A percentile compares a stretch with the other conserved stretches of the same genome.
Conservation (phyloP, 2,329 filamentous ascomycete species). For the Colletotrichum liaoningense region DNA sequence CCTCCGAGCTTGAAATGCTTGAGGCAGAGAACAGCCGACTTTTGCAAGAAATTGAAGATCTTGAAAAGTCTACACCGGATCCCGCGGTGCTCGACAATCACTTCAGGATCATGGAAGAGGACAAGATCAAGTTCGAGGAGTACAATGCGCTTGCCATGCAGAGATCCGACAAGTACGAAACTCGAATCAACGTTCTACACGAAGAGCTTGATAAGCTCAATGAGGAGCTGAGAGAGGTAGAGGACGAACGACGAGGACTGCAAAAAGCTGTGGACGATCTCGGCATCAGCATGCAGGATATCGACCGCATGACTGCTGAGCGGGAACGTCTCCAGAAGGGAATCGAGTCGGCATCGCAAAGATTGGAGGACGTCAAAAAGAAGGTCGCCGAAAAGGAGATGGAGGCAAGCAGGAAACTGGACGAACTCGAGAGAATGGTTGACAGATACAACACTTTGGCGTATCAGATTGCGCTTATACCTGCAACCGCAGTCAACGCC, state of each 20-base stretch:
- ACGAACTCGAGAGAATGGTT: conserved; percentile 90
- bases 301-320: conserved; percentile 98
- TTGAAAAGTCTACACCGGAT: conserved; percentile 88
- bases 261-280: conserved; percentile 91
- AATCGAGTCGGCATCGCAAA: conserved; percentile 79
- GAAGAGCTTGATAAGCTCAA: conserved; percentile 86
- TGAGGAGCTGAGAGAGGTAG: conserved; percentile 80
- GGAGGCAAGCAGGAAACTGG: conserved; percentile 87
- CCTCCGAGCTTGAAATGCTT: conserved; percentile 84
- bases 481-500: conserved; percentile 84
- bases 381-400: conserved; percentile 86
- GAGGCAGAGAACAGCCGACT: conserved; percentile 88
- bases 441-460: conserved; percentile 94
- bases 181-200: conserved; percentile 82
- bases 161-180: conserved; percentile 90
- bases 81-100: conserved; percentile 87
- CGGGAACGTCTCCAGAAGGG: conserved; percentile 92
- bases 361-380: conserved; percentile 87
- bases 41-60: conserved; percentile 86
- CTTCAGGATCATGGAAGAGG: conserved; percentile 93
- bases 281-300: conserved; percentile 97
- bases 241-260: conserved; percentile 82
- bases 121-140: conserved; percentile 93
- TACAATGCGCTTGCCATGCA: conserved; percentile 89
- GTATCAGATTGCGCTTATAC: conserved; percentile 93